Base-by-base conservation (phyloP, 2,329 filamentous ascomycete genomes). In the Fusarium incarnatum region DNA sequence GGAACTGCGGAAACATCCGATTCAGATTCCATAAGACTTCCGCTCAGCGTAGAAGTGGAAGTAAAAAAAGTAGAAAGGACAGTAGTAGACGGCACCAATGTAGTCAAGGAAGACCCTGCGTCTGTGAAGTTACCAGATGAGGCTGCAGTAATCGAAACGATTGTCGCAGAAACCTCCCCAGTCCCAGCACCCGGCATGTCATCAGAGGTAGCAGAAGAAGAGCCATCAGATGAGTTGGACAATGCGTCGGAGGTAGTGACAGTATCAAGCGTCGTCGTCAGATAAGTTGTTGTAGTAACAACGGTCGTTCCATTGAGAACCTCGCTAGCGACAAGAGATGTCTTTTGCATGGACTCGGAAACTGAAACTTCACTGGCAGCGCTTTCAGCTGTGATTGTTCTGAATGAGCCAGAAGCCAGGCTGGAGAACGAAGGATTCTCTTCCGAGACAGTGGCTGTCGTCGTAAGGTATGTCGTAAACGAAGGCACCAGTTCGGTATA, bases 201-300 rank as follows among this genome's bases (percentile, higher is more conserved):
- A 15, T 34, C 45, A n/a, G 48, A 46, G 18, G 22, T 32, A 52
- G 41, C 18, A 22, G 30, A 12, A 18, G 47, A 40, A 50, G 67
- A 45, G 16, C 10, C 41, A 22, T 8, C 20, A 20, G 37, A 46
- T 5, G 47, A 40, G 13, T n/a, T 46, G 20, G 67, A 45, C 12
- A 37, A 15, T 8, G 22, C 23, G 18, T 40, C 45, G 25, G 53
- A 42, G 18, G n/a, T 9, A 23, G 23, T n/a, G 30, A 53, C 34
- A 37, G 44, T 30, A 22, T 20, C 40, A 20, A 47, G 25, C 18
- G 49, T 56, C 13, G 57, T 45, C 23, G 54, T 68, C 40, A 55
- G 48, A 25, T 54, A 46, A 41, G 60, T 65, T 20, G 62, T 65
- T 25, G 52, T 54, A 28, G 54, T 68, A 23, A 70, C 18, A 34